A percentile compares a stretch with the other conserved stretches of the same genome.
These are phyloP conservation scores for Lenwebbia sp. DNA, from an alignment of 345 rosid genomes.

Conservation along the genomic window DNA sequence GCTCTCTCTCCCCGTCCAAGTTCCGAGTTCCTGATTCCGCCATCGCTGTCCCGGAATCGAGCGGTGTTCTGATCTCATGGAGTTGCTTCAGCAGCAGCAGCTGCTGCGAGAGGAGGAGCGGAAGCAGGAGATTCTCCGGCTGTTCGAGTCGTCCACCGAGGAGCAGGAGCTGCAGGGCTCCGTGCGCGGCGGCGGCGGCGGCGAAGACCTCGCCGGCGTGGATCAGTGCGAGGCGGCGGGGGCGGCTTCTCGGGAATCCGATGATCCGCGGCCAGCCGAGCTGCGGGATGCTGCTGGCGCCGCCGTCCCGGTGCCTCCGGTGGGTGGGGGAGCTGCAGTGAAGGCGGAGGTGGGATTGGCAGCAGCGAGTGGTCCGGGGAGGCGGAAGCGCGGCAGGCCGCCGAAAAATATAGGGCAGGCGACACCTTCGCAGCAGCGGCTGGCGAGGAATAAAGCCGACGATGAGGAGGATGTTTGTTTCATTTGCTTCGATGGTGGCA, in stretches of 20 bases:
- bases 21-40: neutral
- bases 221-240: constrained; percentile 34
- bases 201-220: constrained; percentile 26
- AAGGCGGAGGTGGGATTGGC: neutral
- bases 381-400: constrained; percentile 78
- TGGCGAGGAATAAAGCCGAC: constrained; percentile 16
- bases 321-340: neutral
- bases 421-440: neutral
- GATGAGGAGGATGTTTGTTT: constrained; percentile 98
- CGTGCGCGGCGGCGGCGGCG: neutral
- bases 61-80: constrained; percentile 16
- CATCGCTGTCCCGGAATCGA: neutral
- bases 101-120: neutral
- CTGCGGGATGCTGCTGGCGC: neutral
- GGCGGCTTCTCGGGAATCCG: constrained; percentile 9
- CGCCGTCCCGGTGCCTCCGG: neutral
- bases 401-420: constrained; percentile 24
- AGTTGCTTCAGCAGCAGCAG: constrained; percentile 9
- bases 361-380: constrained; percentile 11
- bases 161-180: neutral
- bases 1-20: neutral
- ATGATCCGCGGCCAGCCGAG: constrained; percentile 24
- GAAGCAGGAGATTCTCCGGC: constrained; percentile 4
- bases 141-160: neutral
- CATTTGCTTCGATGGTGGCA: constrained; percentile 97